These are phyloP conservation scores for Dujonia santamariae DNA, from an alignment of 1,139 yeast genomes.

Conservation along the genomic window DNA sequence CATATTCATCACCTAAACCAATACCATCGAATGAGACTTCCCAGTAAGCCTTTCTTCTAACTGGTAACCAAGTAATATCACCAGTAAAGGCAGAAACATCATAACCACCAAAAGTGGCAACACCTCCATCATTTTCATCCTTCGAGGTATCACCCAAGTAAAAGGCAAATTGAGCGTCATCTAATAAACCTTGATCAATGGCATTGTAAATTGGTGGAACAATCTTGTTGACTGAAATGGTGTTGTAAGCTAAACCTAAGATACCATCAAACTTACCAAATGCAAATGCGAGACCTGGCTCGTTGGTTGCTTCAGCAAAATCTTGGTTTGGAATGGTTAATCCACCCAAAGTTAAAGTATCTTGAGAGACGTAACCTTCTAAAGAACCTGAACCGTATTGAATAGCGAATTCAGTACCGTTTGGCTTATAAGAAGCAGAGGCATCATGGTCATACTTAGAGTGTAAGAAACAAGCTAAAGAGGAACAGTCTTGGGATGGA, in stretches of 20 bases:
- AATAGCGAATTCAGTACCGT: constrained; percentile 82
- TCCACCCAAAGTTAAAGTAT: constrained; percentile 76
- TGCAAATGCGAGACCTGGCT: constrained; percentile 97
- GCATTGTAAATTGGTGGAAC: constrained; percentile 96
- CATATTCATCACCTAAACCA: constrained; percentile 87
- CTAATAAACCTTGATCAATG: constrained; percentile 72
- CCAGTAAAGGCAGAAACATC: constrained; percentile 76
- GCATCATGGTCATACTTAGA: constrained; percentile 79
- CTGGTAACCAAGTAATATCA: constrained; percentile 89
- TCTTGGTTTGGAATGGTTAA: constrained; percentile 81
- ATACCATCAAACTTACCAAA: constrained; percentile 98
- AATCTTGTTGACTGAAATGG: constrained; percentile 81
- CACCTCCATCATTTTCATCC: constrained; percentile 72
- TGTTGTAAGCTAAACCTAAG: constrained; percentile 87
- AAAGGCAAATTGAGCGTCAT: constrained; percentile 82
- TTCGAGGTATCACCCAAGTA: constrained; percentile 78
- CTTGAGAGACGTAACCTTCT: constrained; percentile 89
- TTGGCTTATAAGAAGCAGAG: constrained; percentile 77
- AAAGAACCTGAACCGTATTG: constrained; percentile 91
- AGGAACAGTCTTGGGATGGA: constrained; percentile 82
- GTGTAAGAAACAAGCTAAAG: constrained; percentile 94
- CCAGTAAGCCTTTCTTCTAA: constrained; percentile 99
- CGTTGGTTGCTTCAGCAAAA: constrained; percentile 95
- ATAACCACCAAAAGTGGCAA: constrained; percentile 92
- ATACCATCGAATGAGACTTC: constrained; percentile 91